Conservation (phyloP, 2,329 filamentous ascomycete species). For the Hypocrella siamensis region DNA sequence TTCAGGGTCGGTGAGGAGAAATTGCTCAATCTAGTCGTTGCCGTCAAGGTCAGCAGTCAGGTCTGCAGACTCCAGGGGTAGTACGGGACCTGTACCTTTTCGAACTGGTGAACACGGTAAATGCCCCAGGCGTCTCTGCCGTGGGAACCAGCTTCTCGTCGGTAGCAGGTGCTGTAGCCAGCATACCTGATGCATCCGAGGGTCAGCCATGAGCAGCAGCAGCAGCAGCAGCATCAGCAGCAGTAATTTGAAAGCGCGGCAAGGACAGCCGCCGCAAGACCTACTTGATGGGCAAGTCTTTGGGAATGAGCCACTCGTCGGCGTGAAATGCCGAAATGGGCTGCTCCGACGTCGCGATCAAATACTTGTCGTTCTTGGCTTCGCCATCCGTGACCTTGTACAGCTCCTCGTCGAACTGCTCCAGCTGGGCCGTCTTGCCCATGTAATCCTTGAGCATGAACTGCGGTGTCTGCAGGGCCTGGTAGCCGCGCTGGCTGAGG, state of each 20-base stretch:
- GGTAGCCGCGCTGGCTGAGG: conserved; percentile 66
- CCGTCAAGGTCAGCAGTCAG: too few relatives aligned
- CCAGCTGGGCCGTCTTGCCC: conserved; percentile 95
- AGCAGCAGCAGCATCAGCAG: too few relatives aligned
- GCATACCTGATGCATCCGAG: conserved; percentile 67
- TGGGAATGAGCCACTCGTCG: conserved; percentile 78
- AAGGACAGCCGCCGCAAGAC: too few relatives aligned
- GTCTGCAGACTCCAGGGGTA: too few relatives aligned
- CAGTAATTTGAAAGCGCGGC: too few relatives aligned
- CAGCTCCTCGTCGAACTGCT: conserved; percentile 93
- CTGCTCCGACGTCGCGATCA: conserved; percentile 76
- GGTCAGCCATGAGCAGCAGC: too few relatives aligned
- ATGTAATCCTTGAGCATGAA: conserved; percentile 95
- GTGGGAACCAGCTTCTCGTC: conserved; percentile 80
- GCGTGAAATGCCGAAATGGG: conserved; percentile 86
- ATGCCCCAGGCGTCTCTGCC: conserved; percentile 92
- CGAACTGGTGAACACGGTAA: conserved; percentile 96
- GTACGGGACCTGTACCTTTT: too few relatives aligned
- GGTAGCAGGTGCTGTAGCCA: conserved; percentile 88
- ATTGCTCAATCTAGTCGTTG: conserved; percentile 54
- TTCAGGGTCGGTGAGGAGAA: conserved; percentile 68
- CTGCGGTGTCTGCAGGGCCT: conserved; percentile 69
- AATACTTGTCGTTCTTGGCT: conserved; percentile 72
- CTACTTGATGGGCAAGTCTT: conserved; percentile 76
- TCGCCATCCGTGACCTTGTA: conserved; percentile 93